Conservation (phyloP, 2,329 filamentous ascomycete species). For the Zasmidium citrigriseum region DNA sequence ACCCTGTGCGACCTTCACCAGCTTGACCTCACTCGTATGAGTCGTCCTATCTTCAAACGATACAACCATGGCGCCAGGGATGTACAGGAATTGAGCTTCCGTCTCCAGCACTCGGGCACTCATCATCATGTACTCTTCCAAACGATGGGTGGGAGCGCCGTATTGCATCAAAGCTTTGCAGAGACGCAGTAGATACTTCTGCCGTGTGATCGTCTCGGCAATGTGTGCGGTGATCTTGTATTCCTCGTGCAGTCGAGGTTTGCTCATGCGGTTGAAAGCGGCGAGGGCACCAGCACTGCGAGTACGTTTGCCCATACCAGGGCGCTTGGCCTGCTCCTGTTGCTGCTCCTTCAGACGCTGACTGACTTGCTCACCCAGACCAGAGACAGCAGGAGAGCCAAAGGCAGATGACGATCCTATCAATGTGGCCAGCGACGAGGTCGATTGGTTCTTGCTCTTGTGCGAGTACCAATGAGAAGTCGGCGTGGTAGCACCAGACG, state of each 20-base stretch:
- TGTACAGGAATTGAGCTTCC: constrained; percentile 84
- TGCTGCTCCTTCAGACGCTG: constrained; percentile 42
- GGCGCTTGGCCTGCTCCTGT: constrained; percentile 39
- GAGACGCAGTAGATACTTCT: constrained; percentile 80
- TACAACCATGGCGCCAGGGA: constrained; percentile 92
- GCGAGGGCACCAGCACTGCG: constrained; percentile 38
- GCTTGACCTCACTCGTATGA: constrained; percentile 78
- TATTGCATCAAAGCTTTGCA: constrained; percentile 87
- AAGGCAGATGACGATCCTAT: constrained; percentile 48
- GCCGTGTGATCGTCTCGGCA: constrained; percentile 71
- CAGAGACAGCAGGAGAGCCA: constrained; percentile 42
- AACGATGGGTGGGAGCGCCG: constrained; percentile 84
- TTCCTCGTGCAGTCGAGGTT: constrained; percentile 49
- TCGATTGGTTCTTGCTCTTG: constrained; percentile 38
- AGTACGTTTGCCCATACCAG: constrained; percentile 25
- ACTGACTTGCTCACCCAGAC: constrained; percentile 45
- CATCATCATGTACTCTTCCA: constrained; percentile 92
- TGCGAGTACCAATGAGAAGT: constrained; percentile 39
- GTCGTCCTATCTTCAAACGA: constrained; percentile 77
- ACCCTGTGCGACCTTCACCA: constrained; percentile 68
- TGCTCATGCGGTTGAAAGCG: constrained; percentile 35
- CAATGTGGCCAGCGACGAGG: constrained; percentile 45
- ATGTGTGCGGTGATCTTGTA: constrained; percentile 63
- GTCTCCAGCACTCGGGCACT: constrained; percentile 86
- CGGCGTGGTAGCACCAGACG: constrained; percentile 47